A percentile compares a stretch with the other conserved stretches of the same genome.
Conservation (phyloP, 2,329 filamentous ascomycete genomes). For the Phaeosphaeriaceae sp. region DNA sequence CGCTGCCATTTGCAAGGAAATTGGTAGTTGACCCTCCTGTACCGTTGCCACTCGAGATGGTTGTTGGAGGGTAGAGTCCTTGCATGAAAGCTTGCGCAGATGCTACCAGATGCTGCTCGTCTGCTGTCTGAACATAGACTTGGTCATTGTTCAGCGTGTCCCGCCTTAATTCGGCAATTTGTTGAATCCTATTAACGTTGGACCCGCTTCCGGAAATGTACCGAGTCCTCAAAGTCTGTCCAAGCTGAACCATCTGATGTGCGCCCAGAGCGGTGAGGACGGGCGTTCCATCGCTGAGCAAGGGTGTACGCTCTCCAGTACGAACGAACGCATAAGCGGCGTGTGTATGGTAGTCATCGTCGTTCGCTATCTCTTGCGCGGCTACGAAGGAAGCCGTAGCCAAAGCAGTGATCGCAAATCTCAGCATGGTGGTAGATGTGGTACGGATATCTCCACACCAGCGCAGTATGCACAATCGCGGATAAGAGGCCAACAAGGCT, state of each 20-base stretch:
- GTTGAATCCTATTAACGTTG: conserved; percentile 33
- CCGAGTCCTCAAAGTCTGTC: conserved; percentile 60
- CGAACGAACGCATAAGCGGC: conserved; percentile 63
- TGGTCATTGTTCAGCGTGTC: conserved; percentile 56
- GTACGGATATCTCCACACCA: conserved; percentile 10
- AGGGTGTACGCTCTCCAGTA: conserved; percentile 64
- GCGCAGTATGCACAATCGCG: conserved; percentile 9
- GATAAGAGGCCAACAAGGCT: conserved; percentile 17
- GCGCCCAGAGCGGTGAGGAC: conserved; percentile 63
- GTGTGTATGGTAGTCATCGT: conserved; percentile 47
- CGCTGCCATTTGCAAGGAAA: conserved; percentile 58
- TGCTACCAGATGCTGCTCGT: conserved; percentile 57
- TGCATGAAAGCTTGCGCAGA: conserved; percentile 70
- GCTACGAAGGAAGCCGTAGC: conserved; percentile 32
- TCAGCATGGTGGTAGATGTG: conserved; percentile 32
- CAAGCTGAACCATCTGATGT: conserved; percentile 60
- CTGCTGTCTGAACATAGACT: conserved; percentile 56
- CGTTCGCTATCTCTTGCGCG: conserved; percentile 25
- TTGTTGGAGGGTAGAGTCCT: conserved; percentile 65
- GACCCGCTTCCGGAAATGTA: conserved; percentile 53
- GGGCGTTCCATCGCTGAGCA: conserved; percentile 33
- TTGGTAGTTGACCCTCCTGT: conserved; percentile 43
- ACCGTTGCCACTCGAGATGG: conserved; percentile 32
- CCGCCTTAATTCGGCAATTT: conserved; percentile 52
- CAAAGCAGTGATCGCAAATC: conserved; percentile 31